Base-by-base conservation (phyloP, 1,284 basidiomycete species). In the Rhizoctonia solani region DNA sequence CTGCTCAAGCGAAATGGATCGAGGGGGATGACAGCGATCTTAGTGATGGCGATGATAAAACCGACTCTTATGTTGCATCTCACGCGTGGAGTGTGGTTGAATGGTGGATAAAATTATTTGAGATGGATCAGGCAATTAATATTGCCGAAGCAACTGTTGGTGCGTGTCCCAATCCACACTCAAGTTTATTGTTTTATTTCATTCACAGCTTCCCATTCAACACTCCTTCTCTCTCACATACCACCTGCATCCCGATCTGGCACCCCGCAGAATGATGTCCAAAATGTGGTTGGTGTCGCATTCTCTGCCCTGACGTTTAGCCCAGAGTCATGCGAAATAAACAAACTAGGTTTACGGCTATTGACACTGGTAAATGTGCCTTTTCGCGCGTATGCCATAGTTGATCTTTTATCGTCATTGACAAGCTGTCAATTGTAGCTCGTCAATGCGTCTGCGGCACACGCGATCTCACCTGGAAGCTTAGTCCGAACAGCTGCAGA, bases 201-300 rank as follows among this genome's bases (percentile, higher is more conserved):
- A 42, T 16, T 42, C 14, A 47, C 47, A 61, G 56, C 37, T 13
- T 32, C 14, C 19, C 56, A 42, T 19, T 50, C 56, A 9, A 50
- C 30, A 61, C 56, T 61, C 4, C 27, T 61, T 27, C 30, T 61
- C 41, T 37, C 56, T 9, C 56, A 61, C 29, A 61, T 61, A 21
- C 56, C 56, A 9, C 23, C 21, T 11, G 41, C 25, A 30, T 46
- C 41, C 6, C n/a, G 55, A 30, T 4, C 44, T 14, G 56, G 56
- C 23, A 46, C 56, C 4, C 56, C 56, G 29, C 56, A 61, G 29
- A 47, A 44, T 27, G 56, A 61, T 30, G 34, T 61, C 9, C 29
- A 61, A 34, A 34, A 16, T 4, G 41, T 44, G 19, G 6, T 61
- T 23, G 42, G 42, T 4, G 41, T 58, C 3, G 41, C 46, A 9